Evolutionary conservation across 179 eudicot genomes (phyloP), one percentile per base, ranked within the genome.

Genomic region (Beta corolliflora): DNA sequence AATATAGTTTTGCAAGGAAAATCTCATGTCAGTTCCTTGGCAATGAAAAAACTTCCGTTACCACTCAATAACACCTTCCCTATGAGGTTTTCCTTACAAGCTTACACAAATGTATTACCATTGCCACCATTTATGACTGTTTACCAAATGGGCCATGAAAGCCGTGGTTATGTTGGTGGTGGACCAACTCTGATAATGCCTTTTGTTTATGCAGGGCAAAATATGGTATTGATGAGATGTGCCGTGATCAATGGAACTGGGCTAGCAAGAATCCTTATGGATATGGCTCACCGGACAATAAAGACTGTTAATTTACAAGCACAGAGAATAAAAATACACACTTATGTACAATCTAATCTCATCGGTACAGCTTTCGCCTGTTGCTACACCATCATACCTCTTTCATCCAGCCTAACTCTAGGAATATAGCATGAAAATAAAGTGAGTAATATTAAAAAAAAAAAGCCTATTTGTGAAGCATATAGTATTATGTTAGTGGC

Each of bases 201-300:
- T 36, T 29, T 18, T 9, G 73, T 45, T 45, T 25, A 58, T 86
- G 86, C 91, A 96, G 99, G 92, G 98, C 99, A 4, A 91, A 90
- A 76, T 90, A 88, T 75, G 96, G 94, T 10, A 90, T 94, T 9
- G 93, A 94, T n/a, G 99, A 92, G 81, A 96, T 96, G 99, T 94
- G 99, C 71, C 86, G 93, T 21, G 99, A 96, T 81, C 99, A 89
- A 85, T 96, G 99, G 99, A 96, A 96, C 83, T 96, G 99, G 99
- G 96, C 99, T 53, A 92, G 91, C 93, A 94, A 96, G 91, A 96
- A 96, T 77, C 99, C 99, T 7, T 94, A 91, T 36, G 99, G 99
- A 21, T 96, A 94, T 66, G 90, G 87, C 55, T 86, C 94, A 76
- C 74, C 88, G 5, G 87, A 85, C 70, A 75, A 80, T 44, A 25